Evolutionary conservation across 768 basidiomycete genomes (phyloP).

Genomic region (Mycena haematopus): DNA sequence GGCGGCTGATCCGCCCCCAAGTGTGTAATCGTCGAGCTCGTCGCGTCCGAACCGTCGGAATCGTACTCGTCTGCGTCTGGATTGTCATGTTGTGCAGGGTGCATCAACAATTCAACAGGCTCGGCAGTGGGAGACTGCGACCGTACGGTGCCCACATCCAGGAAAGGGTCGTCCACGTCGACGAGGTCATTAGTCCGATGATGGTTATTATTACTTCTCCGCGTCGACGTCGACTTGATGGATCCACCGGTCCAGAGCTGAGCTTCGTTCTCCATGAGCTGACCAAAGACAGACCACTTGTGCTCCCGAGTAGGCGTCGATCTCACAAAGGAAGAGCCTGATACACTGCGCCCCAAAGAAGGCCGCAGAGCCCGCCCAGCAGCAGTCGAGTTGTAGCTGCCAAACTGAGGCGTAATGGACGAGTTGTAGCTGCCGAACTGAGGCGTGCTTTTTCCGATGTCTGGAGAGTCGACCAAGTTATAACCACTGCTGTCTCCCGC

Average conservation of each 20-base stretch:
- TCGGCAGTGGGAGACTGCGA: conserved; percentile 29
- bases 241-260: conserved; percentile 39
- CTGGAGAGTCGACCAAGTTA: conserved; percentile 12
- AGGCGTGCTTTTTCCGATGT: conserved; percentile 8
- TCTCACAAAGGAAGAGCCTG: conserved; percentile 28
- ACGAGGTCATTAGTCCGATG: background rate
- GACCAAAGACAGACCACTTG: conserved; percentile 75
- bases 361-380: conserved; percentile 6
- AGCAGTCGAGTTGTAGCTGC: conserved; percentile 10
- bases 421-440: conserved; percentile 20
- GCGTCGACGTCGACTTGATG: conserved; percentile 7
- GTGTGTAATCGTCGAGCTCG: conserved; percentile 27
- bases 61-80: conserved; percentile 28
- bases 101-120: conserved; percentile 3
- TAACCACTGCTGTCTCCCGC: background rate
- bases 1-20: conserved; percentile 11
- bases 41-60: conserved; percentile 33
- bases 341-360: conserved; percentile 21
- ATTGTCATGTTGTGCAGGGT: conserved; percentile 10
- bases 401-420: conserved; percentile 14
- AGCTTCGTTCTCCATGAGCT: conserved; percentile 73
- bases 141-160: conserved; percentile 10
- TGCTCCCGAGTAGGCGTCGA: conserved; percentile 31
- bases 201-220: background rate
- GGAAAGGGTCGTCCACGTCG: conserved; percentile 22